Evolutionary conservation across 2,329 filamentous ascomycete genomes (phyloP), one percentile per base, ranked within the genome.

Genomic region (Capronia coronata): DNA sequence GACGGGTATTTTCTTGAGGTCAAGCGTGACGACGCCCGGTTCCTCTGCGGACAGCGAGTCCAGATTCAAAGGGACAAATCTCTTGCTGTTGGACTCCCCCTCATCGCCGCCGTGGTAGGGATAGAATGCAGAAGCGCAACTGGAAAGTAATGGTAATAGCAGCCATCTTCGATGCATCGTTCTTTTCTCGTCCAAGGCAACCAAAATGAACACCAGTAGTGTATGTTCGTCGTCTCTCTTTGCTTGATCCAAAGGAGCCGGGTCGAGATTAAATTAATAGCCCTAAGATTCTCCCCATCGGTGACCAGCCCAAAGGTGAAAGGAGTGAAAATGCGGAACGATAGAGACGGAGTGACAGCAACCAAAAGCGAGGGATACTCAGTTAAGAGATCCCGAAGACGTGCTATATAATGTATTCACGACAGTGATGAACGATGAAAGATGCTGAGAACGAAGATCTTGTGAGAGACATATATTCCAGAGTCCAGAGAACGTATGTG

Each of bases 121-220:
- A 54, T 71, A 71, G 46, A 73, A 73, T 52, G 71, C 71, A 16
- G 63, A 63, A n/a, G 51, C 57, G 35, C 43, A 55, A 29, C 49
- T 55, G 18, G 53, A 54, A 10, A 61, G 46, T 23, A 57, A 49
- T 38, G 55, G 47, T 25, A 59, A 43, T 35, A 55, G 49, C n/a
- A 58, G 42, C 58, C 57, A 61, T 51, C 47, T 43, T 51, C 47
- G 49, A 54, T 58, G 55, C 58, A 61, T 61, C 18, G 29, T 52
- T 53, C 19, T 23, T 32, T 46, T 11, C n/a, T 21, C 29, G 25
- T 8, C 21, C 22, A 16, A 18, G 23, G 13, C 11, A 22, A 16
- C 9, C 34, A 21, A 30, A 23, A n/a, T n/a, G 21, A 8, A 19
- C 21, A 21, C 8, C 10, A 37, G 34, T 4, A 18, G 11, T 27